Percentiles rank a stretch among this genome's conserved stretches.
These are phyloP conservation scores for Nematocida homosporus DNA, from an alignment of 371 early-diverging fungal species.

Conservation along the genomic window DNA sequence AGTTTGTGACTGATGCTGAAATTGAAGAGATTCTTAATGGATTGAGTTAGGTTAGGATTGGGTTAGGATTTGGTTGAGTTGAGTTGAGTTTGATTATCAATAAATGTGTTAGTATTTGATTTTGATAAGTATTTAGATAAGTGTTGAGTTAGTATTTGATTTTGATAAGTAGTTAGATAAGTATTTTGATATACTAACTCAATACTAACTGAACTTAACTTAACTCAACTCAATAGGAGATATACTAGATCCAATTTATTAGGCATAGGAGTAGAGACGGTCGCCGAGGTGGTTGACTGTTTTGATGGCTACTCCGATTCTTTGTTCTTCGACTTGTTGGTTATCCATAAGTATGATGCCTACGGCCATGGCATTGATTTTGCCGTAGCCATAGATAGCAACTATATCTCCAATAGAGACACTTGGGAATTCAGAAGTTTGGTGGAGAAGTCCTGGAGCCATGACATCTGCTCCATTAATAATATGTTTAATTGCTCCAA, in stretches of 20 bases:
- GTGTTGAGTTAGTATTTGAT: no score
- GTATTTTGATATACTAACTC: no score
- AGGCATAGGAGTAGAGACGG: slow-evolving; percentile 21
- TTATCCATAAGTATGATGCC: slow-evolving; percentile 26
- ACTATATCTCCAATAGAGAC: slow-evolving; percentile 35
- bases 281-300: slow-evolving; percentile 21
- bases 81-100: neutral
- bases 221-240: no score
- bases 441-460: slow-evolving; percentile 61
- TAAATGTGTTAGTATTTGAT: no score
- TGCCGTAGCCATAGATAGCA: slow-evolving; percentile 39
- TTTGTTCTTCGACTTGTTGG: slow-evolving; percentile 12
- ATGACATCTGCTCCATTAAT: slow-evolving; percentile 67
- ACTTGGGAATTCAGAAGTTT: slow-evolving; percentile 26
- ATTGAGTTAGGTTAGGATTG: no score
- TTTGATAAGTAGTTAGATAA: no score
- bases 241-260: neutral
- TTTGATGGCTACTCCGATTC: slow-evolving; percentile 43
- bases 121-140: no score
- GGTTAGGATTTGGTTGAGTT: no score
- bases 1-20: slow-evolving; percentile 57
- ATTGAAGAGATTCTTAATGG: slow-evolving; percentile 47
- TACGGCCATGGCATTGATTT: slow-evolving; percentile 27
- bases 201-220: no score
- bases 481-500: slow-evolving; percentile 65